These are phyloP conservation scores for Penicillium pancosmium DNA, from an alignment of 495 filamentous ascomycete genomes.

Conservation along the genomic window DNA sequence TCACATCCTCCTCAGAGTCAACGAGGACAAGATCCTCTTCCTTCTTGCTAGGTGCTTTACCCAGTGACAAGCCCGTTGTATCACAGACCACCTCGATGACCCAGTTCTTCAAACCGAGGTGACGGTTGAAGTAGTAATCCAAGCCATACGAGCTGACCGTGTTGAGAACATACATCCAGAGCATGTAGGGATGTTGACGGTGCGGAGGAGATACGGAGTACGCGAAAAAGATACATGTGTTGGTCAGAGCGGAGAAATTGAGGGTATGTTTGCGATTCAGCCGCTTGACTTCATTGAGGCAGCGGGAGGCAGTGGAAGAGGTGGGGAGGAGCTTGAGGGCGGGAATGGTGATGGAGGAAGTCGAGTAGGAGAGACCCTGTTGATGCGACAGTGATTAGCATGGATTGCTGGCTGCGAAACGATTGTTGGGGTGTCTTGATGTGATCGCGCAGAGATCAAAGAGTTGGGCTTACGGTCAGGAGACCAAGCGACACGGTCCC, in stretches of 20 bases:
- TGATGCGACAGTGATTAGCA: conserved; percentile 1
- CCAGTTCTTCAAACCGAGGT: conserved; percentile 36
- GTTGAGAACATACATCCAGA: conserved; percentile 70
- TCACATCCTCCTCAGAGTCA: conserved; percentile 60
- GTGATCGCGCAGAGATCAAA: not conserved
- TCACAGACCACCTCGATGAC: conserved; percentile 31
- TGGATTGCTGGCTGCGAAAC: conserved; percentile 1
- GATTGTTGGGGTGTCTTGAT: not conserved
- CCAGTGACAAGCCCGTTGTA: conserved; percentile 22
- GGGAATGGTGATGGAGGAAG: conserved; percentile 71
- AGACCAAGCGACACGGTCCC: conserved; percentile 86
- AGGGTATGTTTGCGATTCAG: conserved; percentile 60
- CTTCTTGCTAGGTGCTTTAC: conserved; percentile 53
- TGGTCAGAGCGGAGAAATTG: conserved; percentile 62
- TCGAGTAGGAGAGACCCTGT: conserved; percentile 83
- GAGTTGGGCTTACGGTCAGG: conserved; percentile 66
- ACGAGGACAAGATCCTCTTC: conserved; percentile 66
- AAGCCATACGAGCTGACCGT: conserved; percentile 56
- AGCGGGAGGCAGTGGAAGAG: conserved; percentile 63
- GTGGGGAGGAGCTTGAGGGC: conserved; percentile 76
- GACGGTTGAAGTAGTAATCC: conserved; percentile 55
- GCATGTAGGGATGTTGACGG: conserved; percentile 78
- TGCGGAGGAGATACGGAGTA: conserved; percentile 70
- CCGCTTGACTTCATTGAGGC: conserved; percentile 64
- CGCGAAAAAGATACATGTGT: conserved; percentile 67